phyloP scores from a whole-genome alignment of 2,329 filamentous ascomycete species.

The Nemania abortiva region DNA sequence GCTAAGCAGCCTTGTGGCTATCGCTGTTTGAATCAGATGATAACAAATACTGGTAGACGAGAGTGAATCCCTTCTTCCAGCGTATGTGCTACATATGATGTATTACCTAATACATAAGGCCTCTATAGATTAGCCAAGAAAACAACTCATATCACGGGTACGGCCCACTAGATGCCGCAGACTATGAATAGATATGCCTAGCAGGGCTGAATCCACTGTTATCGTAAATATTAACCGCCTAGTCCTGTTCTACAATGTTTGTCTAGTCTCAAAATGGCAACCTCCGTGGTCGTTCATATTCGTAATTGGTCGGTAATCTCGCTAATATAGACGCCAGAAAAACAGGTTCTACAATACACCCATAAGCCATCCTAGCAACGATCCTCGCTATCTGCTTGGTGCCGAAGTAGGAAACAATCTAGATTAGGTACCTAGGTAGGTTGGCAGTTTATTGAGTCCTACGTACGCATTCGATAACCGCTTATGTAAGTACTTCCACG shows the following conservation, averaged over 20 bases:
- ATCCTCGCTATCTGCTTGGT: neutral
- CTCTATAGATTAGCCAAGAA: neutral
- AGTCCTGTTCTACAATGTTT: neutral
- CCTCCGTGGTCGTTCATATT: neutral
- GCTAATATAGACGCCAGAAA: neutral
- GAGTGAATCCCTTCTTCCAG: neutral
- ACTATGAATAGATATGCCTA: constrained; percentile 24
- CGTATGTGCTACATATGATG: no score
- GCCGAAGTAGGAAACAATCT: neutral
- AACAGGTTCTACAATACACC: neutral
- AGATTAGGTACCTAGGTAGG: neutral
- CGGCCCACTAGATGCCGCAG: neutral
- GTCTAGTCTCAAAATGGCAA: neutral
- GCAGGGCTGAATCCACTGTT: neutral
- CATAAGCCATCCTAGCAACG: neutral
- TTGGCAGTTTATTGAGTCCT: no score
- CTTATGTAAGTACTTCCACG: no score
- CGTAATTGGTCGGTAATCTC: neutral
- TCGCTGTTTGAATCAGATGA: neutral
- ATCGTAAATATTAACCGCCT: neutral
- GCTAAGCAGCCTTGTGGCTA: neutral
- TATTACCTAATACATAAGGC: neutral
- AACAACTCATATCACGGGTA: neutral
- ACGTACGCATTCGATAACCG: no score
- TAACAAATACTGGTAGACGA: neutral